A percentile compares a stretch with the other conserved stretches of the same genome.
These are phyloP conservation scores for Leptosphaerulina australis DNA, from an alignment of 2,329 filamentous ascomycete genomes.

Conservation along the genomic window DNA sequence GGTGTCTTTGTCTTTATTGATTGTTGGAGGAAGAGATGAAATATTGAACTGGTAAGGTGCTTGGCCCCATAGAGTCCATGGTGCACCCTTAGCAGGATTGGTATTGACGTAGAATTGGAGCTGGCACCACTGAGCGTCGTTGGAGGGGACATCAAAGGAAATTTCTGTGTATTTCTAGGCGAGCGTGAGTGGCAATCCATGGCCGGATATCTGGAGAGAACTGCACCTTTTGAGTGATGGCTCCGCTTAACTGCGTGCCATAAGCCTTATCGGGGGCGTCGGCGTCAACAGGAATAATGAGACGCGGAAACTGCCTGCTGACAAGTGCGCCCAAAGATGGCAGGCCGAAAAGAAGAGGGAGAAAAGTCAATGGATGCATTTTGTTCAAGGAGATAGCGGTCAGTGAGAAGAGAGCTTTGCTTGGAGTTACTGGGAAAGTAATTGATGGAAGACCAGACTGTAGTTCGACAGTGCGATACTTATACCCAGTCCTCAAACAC, in stretches of 20 bases:
- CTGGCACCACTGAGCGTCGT: constrained; percentile 30
- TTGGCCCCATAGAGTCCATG: constrained; percentile 27
- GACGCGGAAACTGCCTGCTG: constrained; percentile 37
- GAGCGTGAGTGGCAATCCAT: background rate
- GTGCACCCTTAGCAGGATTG: constrained; percentile 24
- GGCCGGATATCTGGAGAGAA: too few relatives aligned
- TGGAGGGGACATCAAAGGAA: constrained; percentile 41
- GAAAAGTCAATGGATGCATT: constrained; percentile 33
- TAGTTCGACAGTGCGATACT: background rate
- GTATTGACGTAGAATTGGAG: constrained; percentile 37
- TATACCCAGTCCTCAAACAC: constrained; percentile 8
- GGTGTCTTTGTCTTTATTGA: constrained; percentile 36
- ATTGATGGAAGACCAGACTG: too few relatives aligned
- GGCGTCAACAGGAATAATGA: constrained; percentile 42
- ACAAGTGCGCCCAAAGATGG: constrained; percentile 21
- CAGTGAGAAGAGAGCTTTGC: background rate
- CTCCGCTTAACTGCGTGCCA: constrained; percentile 32
- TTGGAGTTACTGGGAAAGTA: background rate
- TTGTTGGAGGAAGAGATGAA: constrained; percentile 25
- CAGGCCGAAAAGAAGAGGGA: constrained; percentile 26
- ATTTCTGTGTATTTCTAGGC: constrained; percentile 31
- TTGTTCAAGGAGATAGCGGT: constrained; percentile 1
- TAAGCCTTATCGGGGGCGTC: constrained; percentile 26
- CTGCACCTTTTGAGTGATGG: constrained; percentile 29
- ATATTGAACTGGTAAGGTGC: constrained; percentile 36